phyloP scores from a whole-genome alignment of 2,329 filamentous ascomycete species.

The Harringtonia aguacate region DNA sequence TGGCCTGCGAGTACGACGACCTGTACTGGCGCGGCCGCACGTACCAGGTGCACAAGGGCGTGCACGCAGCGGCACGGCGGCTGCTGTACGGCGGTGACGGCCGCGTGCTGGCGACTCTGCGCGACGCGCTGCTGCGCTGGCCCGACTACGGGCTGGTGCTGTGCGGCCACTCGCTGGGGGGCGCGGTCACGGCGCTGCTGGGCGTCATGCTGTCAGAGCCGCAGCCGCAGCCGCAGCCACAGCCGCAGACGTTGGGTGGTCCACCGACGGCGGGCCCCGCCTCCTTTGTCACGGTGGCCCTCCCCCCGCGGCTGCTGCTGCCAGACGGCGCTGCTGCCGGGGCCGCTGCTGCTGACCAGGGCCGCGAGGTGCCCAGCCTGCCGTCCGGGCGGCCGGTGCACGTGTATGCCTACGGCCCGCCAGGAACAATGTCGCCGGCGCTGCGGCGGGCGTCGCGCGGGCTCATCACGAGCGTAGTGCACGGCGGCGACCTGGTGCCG shows the following conservation, averaged over 20 bases:
- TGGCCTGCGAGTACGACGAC: slow-evolving; percentile 64
- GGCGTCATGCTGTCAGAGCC: slow-evolving; percentile 62
- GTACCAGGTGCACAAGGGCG: slow-evolving; percentile 65
- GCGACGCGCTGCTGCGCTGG: slow-evolving; percentile 54
- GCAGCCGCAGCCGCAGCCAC: slow-evolving; percentile 13
- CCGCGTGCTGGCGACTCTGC: slow-evolving; percentile 54
- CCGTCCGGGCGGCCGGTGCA: slow-evolving; percentile 62
- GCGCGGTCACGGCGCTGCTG: slow-evolving; percentile 57
- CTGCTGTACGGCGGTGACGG: slow-evolving; percentile 58
- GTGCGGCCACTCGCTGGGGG: slow-evolving; percentile 59
- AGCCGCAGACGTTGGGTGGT: slow-evolving; percentile 30
- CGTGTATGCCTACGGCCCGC: slow-evolving; percentile 69
- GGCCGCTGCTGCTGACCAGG: too few species aligned
- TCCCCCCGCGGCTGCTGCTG: slow-evolving; percentile 31
- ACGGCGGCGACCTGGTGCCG: slow-evolving; percentile 64
- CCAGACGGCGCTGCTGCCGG: not conserved
- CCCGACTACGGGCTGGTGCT: slow-evolving; percentile 59
- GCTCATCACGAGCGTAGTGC: slow-evolving; percentile 63
- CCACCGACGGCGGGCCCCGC: not conserved
- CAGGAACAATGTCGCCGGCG: slow-evolving; percentile 59
- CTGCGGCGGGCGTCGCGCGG: slow-evolving; percentile 61
- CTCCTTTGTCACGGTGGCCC: slow-evolving; percentile 51
- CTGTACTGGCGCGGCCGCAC: slow-evolving; percentile 50
- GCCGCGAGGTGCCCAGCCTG: slow-evolving; percentile 27
- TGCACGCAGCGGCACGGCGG: slow-evolving; percentile 59